Conservation (phyloP, 1,284 basidiomycete species). For the Schizophyllum amplum region DNA sequence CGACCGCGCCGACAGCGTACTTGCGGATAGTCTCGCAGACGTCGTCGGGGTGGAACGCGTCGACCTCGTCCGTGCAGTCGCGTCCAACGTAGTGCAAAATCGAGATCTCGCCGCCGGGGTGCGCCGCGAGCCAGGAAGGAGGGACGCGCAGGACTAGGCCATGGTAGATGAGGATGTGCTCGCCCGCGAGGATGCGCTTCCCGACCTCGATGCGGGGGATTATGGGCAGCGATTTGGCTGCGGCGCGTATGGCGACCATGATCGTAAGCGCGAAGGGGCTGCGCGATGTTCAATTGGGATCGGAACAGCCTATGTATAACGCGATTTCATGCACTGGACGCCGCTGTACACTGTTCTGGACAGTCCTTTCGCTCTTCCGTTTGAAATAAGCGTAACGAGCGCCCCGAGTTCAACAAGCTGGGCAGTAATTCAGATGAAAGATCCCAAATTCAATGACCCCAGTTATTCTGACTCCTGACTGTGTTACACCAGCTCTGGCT, state of each 20-base stretch:
- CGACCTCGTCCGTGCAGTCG: slow-evolving; percentile 91
- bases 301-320: neutral
- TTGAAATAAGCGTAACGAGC: too few relatives aligned
- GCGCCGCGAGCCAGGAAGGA: slow-evolving; percentile 72
- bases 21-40: slow-evolving; percentile 60
- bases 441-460: too few relatives aligned
- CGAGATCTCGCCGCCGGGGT: slow-evolving; percentile 87
- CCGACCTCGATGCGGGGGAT: slow-evolving; percentile 50
- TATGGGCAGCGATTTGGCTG: neutral
- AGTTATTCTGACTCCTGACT: too few relatives aligned
- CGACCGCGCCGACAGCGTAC: slow-evolving; percentile 74
- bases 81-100: slow-evolving; percentile 95
- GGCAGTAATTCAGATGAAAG: too few relatives aligned
- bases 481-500: too few relatives aligned
- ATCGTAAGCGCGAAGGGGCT: neutral
- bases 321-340: neutral
- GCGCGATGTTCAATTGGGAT: neutral
- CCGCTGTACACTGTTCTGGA: neutral
- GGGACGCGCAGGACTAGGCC: slow-evolving; percentile 78
- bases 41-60: slow-evolving; percentile 79
- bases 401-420: too few relatives aligned
- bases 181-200: slow-evolving; percentile 65
- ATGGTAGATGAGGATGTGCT: slow-evolving; percentile 76
- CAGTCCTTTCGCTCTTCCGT: neutral
- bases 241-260: neutral